Base-by-base conservation (phyloP, 2,329 filamentous ascomycete species). In the Cladosporium sp. region DNA sequence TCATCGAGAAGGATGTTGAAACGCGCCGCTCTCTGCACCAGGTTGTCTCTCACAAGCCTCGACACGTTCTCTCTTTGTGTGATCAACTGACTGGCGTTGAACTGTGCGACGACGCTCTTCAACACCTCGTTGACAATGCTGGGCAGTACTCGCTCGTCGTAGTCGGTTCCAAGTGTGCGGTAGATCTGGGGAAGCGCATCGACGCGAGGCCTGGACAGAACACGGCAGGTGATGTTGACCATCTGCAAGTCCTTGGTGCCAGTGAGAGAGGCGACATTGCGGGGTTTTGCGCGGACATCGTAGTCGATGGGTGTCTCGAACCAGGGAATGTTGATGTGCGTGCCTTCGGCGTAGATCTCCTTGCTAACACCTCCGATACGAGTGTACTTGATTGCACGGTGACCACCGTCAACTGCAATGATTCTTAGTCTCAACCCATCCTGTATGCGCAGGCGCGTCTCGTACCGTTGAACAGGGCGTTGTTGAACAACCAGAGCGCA, bases 151-250 rank as follows among this genome's bases (percentile, higher is more conserved):
- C 95, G 88, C 86, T 99, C 95, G 75, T 99, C 95, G 78, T 98
- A 99, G 81, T 99, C 95, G 65, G 89, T 89, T 64, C 95, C 95
- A 40, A 99, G 86, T 1, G 95, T 99, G 71, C 95, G 87, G 86
- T 98, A 99, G 76, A 99, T 99, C 82, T 97, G 92, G 21, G 95
- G 95, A 50, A 99, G 88, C 35, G 93, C 91, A 71, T 91, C 88
- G 75, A 99, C 84, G 66, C 93, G 88, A 65, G 95, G 95, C 73
- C 93, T 86, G 66, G 94, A 97, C 62, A 99, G 91, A 66, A 99
- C 95, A 91, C 95, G 94, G 82, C 95, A 99, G 77, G 94, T 99
- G 78, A 99, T 98, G 87, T 99, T 99, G 78, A 98, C 95, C 95
- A 99, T 99, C 84, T 99, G 95, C 81, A 99, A 83, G 81, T 99